Percentiles rank a stretch among this genome's conserved stretches.
Evolutionary conservation across 208 protist genomes (phyloP).

Genomic region (Acanthamoeba lenticulata): DNA sequence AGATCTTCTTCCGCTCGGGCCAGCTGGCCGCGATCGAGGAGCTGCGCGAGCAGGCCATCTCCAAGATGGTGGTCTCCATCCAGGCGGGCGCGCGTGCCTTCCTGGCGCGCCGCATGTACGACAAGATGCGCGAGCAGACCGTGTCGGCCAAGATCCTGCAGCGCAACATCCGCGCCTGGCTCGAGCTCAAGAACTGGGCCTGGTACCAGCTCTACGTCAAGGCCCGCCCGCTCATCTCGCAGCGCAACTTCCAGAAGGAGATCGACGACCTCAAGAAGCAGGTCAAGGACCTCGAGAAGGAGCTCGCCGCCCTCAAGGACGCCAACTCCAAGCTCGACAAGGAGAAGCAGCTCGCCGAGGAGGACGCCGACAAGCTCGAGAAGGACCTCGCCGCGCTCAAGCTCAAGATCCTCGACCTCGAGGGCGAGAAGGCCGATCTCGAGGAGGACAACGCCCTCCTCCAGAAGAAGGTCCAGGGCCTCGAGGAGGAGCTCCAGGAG

Average conservation of each 20-base stretch:
- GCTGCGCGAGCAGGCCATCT: constrained; percentile 83
- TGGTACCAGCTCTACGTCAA: constrained; percentile 89
- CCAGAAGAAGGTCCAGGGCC: constrained; percentile 30
- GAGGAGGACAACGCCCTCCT: constrained; percentile 77
- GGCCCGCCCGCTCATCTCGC: constrained; percentile 80
- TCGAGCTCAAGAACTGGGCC: constrained; percentile 85
- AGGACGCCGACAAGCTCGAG: constrained; percentile 73
- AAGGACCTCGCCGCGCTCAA: constrained; percentile 76
- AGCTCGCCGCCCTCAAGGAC: constrained; percentile 77
- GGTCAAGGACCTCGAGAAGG: constrained; percentile 75
- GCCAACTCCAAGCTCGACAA: constrained; percentile 77
- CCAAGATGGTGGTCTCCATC: constrained; percentile 82
- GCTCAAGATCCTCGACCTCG: constrained; percentile 70
- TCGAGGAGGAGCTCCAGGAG: constrained; percentile 70
- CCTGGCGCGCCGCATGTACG: constrained; percentile 82
- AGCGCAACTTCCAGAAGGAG: constrained; percentile 81
- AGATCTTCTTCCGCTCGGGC: constrained; percentile 90
- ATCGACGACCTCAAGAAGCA: constrained; percentile 84
- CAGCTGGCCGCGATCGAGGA: constrained; percentile 88
- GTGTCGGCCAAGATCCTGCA: constrained; percentile 85
- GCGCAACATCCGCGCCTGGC: constrained; percentile 82
- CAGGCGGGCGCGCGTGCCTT: constrained; percentile 84
- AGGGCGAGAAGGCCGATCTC: constrained; percentile 75
- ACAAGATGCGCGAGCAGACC: constrained; percentile 81
- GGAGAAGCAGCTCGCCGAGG: constrained; percentile 78